Percentiles rank a stretch among this genome's conserved stretches.
Evolutionary conservation across 176 grass and related monocot species (phyloP).

Genomic region (Ananas comosus): DNA sequence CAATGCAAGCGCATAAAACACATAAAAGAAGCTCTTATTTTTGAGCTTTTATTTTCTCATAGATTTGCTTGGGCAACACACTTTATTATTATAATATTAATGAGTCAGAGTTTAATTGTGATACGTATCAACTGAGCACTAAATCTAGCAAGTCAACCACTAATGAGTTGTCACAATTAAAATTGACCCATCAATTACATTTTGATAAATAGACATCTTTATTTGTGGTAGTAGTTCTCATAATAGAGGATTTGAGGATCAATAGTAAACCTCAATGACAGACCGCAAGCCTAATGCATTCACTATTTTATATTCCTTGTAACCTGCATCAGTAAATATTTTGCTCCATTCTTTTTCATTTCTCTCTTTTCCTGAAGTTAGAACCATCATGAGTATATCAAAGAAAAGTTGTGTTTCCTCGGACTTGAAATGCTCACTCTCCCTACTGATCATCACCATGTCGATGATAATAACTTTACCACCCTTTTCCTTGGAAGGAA

Average conservation of each 20-base stretch:
- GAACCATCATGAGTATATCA: conserved; percentile 26
- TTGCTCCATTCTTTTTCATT: conserved; percentile 37
- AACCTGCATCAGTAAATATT: conserved; percentile 29
- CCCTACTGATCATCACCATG: conserved; percentile 19
- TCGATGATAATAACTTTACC: conserved; percentile 41
- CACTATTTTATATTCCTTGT: conserved; percentile 30
- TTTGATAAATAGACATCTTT: no score
- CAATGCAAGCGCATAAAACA: no score
- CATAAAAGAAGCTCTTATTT: no score
- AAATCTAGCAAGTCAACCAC: no score
- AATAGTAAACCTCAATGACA: conserved; percentile 43
- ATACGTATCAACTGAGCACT: no score
- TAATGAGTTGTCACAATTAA: no score
- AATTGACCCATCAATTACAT: no score
- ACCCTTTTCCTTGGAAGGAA: conserved; percentile 23
- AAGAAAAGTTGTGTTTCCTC: conserved; percentile 13
- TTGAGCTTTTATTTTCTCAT: no score
- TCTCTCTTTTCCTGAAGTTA: conserved; percentile 21
- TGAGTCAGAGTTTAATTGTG: no score
- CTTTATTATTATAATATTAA: no score
- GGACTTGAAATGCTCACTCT: neutral
- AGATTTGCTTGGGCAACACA: no score
- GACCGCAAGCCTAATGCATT: conserved; percentile 20
- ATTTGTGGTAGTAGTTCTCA: no score
- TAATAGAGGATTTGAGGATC: neutral